Evolutionary conservation across 2,329 filamentous ascomycete genomes (phyloP).

Genomic region (Neopestalotiopsis sp.): DNA sequence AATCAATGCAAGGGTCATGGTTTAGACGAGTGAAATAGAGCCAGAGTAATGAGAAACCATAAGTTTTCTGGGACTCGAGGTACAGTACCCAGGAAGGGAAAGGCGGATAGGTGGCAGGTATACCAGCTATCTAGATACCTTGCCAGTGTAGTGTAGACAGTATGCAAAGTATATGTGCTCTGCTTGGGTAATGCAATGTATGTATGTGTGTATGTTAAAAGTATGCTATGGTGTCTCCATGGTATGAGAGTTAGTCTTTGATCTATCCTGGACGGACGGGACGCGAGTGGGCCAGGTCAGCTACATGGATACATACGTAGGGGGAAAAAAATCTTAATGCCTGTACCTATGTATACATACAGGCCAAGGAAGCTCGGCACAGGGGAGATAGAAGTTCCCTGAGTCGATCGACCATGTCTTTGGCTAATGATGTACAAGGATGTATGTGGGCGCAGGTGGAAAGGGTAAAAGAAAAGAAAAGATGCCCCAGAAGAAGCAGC

Average conservation of each 20-base stretch:
- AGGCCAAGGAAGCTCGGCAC: neutral
- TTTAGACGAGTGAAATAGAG: constrained; percentile 4
- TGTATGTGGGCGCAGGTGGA: constrained; percentile 17
- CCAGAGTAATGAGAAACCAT: neutral
- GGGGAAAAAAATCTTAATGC: neutral
- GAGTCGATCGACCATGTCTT: constrained; percentile 9
- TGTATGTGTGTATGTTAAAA: neutral
- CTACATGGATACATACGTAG: neutral
- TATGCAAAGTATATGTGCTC: constrained; percentile 1
- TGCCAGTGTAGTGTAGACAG: neutral
- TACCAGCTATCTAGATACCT: neutral
- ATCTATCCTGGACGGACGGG: constrained; percentile 10
- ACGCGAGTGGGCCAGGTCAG: constrained; percentile 3
- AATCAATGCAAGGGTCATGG: constrained; percentile 16
- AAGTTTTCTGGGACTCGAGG: neutral
- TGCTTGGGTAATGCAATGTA: neutral
- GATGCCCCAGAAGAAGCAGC: constrained; percentile 27
- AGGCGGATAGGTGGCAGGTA: neutral
- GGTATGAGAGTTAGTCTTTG: constrained; percentile 3
- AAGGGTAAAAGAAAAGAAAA: constrained; percentile 4
- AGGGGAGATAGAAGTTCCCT: constrained; percentile 12
- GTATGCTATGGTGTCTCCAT: neutral
- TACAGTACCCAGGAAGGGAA: neutral
- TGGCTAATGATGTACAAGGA: constrained; percentile 11
- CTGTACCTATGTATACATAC: neutral